Evolutionary conservation across 2,329 filamentous ascomycete species (phyloP), one percentile per base, ranked within the genome.

Genomic region (Torrubiella hemipterigena): DNA sequence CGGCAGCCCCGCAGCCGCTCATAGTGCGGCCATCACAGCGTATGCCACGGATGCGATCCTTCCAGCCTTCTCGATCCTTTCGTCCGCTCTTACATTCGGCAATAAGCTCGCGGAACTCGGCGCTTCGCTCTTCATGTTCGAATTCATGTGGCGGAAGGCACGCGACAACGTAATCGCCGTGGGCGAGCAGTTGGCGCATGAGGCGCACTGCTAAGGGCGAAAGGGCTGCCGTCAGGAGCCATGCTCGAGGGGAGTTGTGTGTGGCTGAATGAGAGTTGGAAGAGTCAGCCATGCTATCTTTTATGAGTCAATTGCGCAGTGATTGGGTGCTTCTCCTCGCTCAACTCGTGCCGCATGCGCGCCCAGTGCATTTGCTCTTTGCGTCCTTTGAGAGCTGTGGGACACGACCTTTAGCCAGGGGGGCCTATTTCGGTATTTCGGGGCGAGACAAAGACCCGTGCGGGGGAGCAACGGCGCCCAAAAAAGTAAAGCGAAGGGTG

Each of bases 161-260:
- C 5, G 85, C 81, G 29, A 89, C 80, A 28, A 93, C 81, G 51
- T 81, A 87, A 56, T 96, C 91, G 29, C 91, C 89, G 56, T 95
- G 86, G n/a, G 75, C 74, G 29, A 96, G 77, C 26, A 93, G 68
- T 45, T 84, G 73, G 33, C 81, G 76, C 32, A 85, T 81, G 35
- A 95, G 69, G 27, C 83, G 80, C 37, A 94, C 81, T 32, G 80
- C 80, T 40, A 95, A 71, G 10, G 89, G 85, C 21, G 85, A 89
- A 37, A 89, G 73, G 20, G 84, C 83, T 36, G 83, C 80, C 9
- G 87, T 94, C 42, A 98, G 64, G 50, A 98, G 77, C 91, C 91
- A 96, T 47, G 89, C 84, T 48, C 89, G 79, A 30, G 87, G 86
- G 19, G 73, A 77, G 49, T 77, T 78, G 54, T 77, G 73, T 15